These are phyloP conservation scores for Cryomyces minteri DNA, from an alignment of 495 filamentous ascomycete genomes.

Conservation along the genomic window DNA sequence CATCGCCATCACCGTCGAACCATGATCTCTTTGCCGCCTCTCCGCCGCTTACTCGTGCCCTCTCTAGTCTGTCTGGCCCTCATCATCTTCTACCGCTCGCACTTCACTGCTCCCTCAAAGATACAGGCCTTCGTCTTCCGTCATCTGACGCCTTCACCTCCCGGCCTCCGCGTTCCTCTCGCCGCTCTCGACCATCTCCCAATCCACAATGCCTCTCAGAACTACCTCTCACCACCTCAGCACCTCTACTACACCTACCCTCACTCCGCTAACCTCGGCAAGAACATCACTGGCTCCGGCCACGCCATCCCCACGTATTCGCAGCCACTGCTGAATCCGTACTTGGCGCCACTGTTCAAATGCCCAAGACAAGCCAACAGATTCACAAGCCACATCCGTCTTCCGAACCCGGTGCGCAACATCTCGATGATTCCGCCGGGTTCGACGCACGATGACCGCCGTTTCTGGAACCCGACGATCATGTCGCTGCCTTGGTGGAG, in stretches of 20 bases:
- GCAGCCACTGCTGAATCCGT: slow-evolving; percentile 2
- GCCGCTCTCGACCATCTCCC: slow-evolving; percentile 4
- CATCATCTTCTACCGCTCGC: slow-evolving; percentile 13
- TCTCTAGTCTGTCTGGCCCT: slow-evolving; percentile 12
- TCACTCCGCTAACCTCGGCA: neutral
- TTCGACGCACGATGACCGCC: slow-evolving; percentile 5
- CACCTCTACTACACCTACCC: slow-evolving; percentile 10
- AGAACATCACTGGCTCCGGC: too few relatives aligned
- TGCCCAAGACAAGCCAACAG: slow-evolving; percentile 15
- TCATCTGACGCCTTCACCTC: slow-evolving; percentile 4
- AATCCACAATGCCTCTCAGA: slow-evolving; percentile 7
- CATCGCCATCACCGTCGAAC: neutral
- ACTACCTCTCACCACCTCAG: slow-evolving; percentile 12
- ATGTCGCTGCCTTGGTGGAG: slow-evolving; percentile 23
- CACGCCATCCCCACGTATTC: neutral
- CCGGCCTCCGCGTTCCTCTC: slow-evolving; percentile 12
- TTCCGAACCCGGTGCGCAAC: slow-evolving; percentile 17
- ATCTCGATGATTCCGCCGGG: slow-evolving; percentile 17
- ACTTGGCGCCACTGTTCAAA: slow-evolving; percentile 13
- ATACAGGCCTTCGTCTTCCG: slow-evolving; percentile 8
- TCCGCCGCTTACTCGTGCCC: slow-evolving; percentile 17
- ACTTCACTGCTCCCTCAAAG: slow-evolving; percentile 1
- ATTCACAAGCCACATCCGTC: slow-evolving; percentile 18
- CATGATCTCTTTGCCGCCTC: slow-evolving; percentile 19
- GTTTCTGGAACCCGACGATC: slow-evolving; percentile 25